Evolutionary conservation across 2,329 filamentous ascomycete species (phyloP).

Genomic region (Cladosporium sp.): DNA sequence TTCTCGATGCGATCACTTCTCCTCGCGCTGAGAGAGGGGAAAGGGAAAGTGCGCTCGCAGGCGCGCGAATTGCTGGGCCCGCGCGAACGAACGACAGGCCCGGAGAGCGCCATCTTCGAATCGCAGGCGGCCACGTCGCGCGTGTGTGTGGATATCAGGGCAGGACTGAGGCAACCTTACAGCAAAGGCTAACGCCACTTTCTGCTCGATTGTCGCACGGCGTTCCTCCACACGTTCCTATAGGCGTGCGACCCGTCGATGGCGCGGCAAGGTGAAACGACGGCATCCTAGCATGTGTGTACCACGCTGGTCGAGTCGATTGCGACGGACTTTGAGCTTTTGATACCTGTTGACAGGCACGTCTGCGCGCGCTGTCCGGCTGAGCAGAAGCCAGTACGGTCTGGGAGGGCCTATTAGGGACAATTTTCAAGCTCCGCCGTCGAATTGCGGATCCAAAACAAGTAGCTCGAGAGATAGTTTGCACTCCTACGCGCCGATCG

Average conservation of each 20-base stretch:
- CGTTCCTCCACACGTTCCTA: constrained; percentile 21
- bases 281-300: constrained; percentile 3
- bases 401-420: constrained; percentile 14
- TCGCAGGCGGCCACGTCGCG: constrained; percentile 34
- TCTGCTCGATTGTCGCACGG: constrained; percentile 13
- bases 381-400: constrained; percentile 15
- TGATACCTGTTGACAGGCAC: constrained; percentile 13
- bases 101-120: constrained; percentile 31
- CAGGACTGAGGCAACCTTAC: constrained; percentile 35
- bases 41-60: background rate
- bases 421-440: constrained; percentile 3
- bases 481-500: constrained; percentile 16
- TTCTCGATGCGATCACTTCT: constrained; percentile 14
- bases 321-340: background rate
- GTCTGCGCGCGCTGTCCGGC: constrained; percentile 10
- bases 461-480: constrained; percentile 9
- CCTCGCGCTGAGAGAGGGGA: background rate
- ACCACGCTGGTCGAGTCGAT: constrained; percentile 14
- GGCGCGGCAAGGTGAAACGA: constrained; percentile 22
- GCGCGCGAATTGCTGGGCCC: background rate
- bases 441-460: constrained; percentile 10
- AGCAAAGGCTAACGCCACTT: constrained; percentile 24
- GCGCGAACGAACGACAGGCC: constrained; percentile 4
- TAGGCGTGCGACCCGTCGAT: constrained; percentile 15
- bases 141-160: constrained; percentile 23